Evolutionary conservation across 208 protist species (phyloP).

Genomic region (Trypanosoma caninum): DNA sequence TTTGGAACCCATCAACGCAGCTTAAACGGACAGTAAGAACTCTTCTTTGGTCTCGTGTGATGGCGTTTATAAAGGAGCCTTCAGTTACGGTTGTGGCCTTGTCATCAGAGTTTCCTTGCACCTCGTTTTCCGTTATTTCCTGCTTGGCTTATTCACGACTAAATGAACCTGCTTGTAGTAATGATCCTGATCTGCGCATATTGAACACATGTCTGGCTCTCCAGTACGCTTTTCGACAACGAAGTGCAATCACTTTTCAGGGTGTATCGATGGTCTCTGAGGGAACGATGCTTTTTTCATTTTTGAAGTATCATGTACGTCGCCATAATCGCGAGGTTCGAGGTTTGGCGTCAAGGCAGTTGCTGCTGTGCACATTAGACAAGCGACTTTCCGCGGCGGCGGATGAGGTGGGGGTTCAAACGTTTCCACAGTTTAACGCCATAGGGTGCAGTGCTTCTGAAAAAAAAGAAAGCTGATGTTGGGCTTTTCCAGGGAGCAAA

Average conservation of each 20-base stretch:
- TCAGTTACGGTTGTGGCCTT: conserved; percentile 55
- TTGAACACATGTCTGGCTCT: conserved; percentile 70
- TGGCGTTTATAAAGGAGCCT: conserved; percentile 41
- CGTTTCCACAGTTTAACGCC: conserved; percentile 45
- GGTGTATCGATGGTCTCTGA: conserved; percentile 34
- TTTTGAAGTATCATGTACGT: conserved; percentile 84
- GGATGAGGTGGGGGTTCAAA: conserved; percentile 48
- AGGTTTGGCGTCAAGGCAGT: conserved; percentile 35
- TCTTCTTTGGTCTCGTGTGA: conserved; percentile 73
- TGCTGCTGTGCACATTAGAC: conserved; percentile 80
- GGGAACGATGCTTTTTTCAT: conserved; percentile 70
- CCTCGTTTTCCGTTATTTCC: conserved; percentile 43
- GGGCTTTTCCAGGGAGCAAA: no score
- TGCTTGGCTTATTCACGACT: conserved; percentile 59
- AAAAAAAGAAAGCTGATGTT: background rate
- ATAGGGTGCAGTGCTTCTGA: background rate
- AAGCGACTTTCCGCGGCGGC: conserved; percentile 58
- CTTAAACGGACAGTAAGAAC: conserved; percentile 35
- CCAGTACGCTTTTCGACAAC: conserved; percentile 58
- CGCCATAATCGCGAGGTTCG: conserved; percentile 70
- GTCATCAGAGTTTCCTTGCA: conserved; percentile 54
- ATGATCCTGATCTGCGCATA: conserved; percentile 76
- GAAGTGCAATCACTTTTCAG: conserved; percentile 24
- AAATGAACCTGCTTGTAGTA: conserved; percentile 25
- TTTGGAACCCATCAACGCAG: conserved; percentile 48